phyloP scores from a whole-genome alignment of 306 rosid species.

The Cyamopsis tetragonoloba region DNA sequence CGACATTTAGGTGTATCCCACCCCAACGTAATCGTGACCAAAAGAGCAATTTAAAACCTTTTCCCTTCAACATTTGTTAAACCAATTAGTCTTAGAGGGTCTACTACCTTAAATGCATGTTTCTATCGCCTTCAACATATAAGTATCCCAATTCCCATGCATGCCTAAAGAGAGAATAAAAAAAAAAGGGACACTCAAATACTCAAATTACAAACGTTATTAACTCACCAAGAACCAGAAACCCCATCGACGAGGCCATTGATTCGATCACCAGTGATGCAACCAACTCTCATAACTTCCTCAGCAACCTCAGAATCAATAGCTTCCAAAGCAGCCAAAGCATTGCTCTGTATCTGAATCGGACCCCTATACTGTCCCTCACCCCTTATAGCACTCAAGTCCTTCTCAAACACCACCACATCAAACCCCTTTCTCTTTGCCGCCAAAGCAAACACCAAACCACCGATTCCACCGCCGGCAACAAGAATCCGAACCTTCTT shows the following conservation, averaged over 20 bases:
- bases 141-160: too few species aligned
- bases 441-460: conserved; percentile 79
- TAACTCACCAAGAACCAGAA: conserved; percentile 90
- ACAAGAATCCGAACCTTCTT: conserved; percentile 53
- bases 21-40: too few species aligned
- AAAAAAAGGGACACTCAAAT: not conserved
- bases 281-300: conserved; percentile 79
- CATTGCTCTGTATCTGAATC: conserved; percentile 95
- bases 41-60: too few species aligned
- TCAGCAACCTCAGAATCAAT: conserved; percentile 91
- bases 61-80: too few species aligned
- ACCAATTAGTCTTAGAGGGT: not conserved
- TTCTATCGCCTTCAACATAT: too few species aligned
- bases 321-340: conserved; percentile 99
- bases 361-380: conserved; percentile 97
- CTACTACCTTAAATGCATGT: not conserved
- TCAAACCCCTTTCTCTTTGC: conserved; percentile 81
- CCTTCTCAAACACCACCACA: conserved; percentile 81
- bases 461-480: conserved; percentile 93
- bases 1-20: too few species aligned
- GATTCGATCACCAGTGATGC: conserved; percentile 91
- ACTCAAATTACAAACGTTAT: not conserved
- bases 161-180: not conserved
- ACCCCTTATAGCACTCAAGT: conserved; percentile 80
- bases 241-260: conserved; percentile 94